Conservation (phyloP, 1,284 basidiomycete genomes). For the Naganishia albida region DNA sequence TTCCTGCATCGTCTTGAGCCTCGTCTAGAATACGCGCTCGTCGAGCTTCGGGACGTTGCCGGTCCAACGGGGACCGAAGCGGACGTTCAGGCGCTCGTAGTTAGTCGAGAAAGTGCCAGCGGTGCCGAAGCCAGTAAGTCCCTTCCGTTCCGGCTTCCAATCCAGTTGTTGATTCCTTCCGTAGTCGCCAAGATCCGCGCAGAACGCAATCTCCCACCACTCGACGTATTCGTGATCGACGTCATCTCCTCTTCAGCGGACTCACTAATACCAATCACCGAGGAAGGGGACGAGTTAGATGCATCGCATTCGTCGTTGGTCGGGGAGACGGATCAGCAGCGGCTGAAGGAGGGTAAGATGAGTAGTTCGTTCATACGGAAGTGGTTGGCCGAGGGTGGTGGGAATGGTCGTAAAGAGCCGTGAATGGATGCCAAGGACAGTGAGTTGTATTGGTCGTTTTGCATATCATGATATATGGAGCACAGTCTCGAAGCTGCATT, state of each 20-base stretch:
- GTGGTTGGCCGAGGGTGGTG: conserved; percentile 62
- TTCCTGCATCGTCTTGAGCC: conserved; percentile 73
- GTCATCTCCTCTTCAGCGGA: conserved; percentile 70
- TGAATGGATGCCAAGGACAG: conserved; percentile 2
- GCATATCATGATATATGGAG: neutral
- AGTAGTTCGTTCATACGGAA: conserved; percentile 85
- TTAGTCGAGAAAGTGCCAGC: conserved; percentile 77
- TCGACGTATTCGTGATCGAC: conserved; percentile 76
- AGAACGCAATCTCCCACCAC: conserved; percentile 61
- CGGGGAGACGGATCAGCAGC: conserved; percentile 65
- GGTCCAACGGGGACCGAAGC: conserved; percentile 84
- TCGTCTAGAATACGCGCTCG: conserved; percentile 62
- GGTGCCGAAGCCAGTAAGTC: conserved; percentile 69
- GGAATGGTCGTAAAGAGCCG: neutral
- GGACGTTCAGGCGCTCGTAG: conserved; percentile 80
- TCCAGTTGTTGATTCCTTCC: neutral
- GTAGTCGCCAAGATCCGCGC: conserved; percentile 66
- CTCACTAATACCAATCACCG: conserved; percentile 44
- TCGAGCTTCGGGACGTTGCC: conserved; percentile 75
- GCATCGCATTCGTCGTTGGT: conserved; percentile 32
- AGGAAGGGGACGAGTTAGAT: neutral
- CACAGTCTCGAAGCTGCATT: neutral
- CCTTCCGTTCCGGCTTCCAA: too few relatives aligned
- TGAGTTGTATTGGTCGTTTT: neutral
- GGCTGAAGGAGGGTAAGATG: conserved; percentile 76